These are phyloP conservation scores for Suhomyces maxii DNA, from an alignment of 1,139 yeast genomes.

Conservation along the genomic window DNA sequence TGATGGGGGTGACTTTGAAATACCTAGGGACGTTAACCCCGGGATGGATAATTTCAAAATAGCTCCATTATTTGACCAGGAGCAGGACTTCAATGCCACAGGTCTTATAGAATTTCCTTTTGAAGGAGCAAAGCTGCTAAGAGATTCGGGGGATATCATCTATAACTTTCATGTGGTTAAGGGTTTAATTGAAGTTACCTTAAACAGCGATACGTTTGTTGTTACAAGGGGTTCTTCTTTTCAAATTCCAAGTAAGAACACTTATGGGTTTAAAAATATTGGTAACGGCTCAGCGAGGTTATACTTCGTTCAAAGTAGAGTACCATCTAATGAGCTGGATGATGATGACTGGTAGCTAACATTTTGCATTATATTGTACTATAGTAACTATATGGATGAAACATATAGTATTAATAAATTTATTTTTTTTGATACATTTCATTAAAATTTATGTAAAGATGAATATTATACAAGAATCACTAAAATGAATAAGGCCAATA, in stretches of 20 bases:
- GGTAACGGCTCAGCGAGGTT: conserved; percentile 59
- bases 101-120: conserved; percentile 72
- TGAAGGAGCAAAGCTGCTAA: conserved; percentile 62
- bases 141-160: conserved; percentile 65
- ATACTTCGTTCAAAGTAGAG: conserved; percentile 72
- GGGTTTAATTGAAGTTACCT: conserved; percentile 69
- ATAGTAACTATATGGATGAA: neutral
- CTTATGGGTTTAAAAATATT: conserved; percentile 61
- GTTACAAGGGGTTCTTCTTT: conserved; percentile 77
- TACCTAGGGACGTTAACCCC: conserved; percentile 28
- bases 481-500: neutral
- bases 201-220: conserved; percentile 59
- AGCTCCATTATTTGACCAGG: conserved; percentile 67
- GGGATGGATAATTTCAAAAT: conserved; percentile 59
- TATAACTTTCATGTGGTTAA: conserved; percentile 73
- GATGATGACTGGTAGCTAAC: conserved; percentile 6
- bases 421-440: neutral
- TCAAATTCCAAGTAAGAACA: conserved; percentile 76
- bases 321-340: conserved; percentile 13
- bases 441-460: conserved; percentile 2
- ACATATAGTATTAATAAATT: neutral
- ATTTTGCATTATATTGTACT: neutral
- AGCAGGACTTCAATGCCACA: conserved; percentile 68
- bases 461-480: conserved; percentile 10
- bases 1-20: conserved; percentile 49